Evolutionary conservation across 352 stramenopile genomes (phyloP), one percentile per base, ranked within the genome.

Genomic region (Albugo candida): DNA sequence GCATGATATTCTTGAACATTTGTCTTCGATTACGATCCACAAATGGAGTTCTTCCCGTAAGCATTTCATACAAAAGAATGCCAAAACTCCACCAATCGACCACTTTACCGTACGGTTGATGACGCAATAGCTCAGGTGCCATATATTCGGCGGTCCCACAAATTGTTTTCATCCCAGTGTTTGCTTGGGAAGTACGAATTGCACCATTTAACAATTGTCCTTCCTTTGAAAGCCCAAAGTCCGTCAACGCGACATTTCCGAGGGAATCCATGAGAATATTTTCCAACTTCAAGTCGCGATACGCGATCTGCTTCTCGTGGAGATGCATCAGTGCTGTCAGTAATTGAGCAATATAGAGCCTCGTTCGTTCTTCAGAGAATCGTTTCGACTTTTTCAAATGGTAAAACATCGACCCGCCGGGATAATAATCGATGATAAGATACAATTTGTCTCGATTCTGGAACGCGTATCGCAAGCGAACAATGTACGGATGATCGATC

Each of bases 371-470:
- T 53, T 93, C 81, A 13, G 76, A 54, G 48, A 93, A 92, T 1
- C 79, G 64, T 52, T 92, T 92, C 0, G 76, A 89, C 49, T 89
- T 89, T 47, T 76, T 73, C 42, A 93, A 35, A 36, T 92, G 79
- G 54, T 89, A 88, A 57, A 89, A 93, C 74, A 93, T 86, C 0
- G 76, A 89, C 2, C 81, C 81, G 24, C 81, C 81, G 4, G 81
- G 82, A 51, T 95, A 93, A 59, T 96, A 97, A 51, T 97, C 88
- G 75, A 96, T 95, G 44, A 97, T 86, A 47, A 97, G 60, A 55
- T 99, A 99, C 10, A 99, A 58, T 40, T 91, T 89, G 41, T 93
- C 78, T 0, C 72, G 41, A 51, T 88, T 93, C 54, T 93, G 81
- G 58, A 93, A 92, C 5, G 81, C 81, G 49, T 81, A 89, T 5